A percentile compares a stretch with the other conserved stretches of the same genome.
Conservation (phyloP, 176 grass and related monocot species). For the Oryza glumipatula region DNA sequence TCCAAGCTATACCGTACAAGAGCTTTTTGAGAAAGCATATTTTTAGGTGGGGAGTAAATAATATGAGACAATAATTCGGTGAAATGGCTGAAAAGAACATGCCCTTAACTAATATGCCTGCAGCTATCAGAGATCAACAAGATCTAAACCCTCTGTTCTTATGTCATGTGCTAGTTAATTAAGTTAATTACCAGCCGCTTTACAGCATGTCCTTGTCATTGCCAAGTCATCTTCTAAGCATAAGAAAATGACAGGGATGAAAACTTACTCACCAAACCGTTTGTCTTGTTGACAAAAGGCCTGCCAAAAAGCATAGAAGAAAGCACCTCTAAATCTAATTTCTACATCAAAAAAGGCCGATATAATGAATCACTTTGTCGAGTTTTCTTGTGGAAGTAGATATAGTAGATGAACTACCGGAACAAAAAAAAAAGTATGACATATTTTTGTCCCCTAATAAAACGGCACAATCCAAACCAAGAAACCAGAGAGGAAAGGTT, state of each 20-base stretch:
- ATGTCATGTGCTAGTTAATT: neutral
- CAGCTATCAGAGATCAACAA: neutral
- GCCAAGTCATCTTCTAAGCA: conserved; percentile 10
- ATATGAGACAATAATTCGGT: no score
- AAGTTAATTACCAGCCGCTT: neutral
- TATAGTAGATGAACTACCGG: conserved; percentile 42
- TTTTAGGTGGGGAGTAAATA: no score
- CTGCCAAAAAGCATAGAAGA: neutral
- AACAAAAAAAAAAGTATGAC: neutral
- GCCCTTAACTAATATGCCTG: no score
- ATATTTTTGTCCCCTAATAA: conserved; percentile 6
- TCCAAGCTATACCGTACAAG: no score
- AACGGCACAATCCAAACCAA: conserved; percentile 26
- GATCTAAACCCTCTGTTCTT: neutral
- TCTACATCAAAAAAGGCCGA: neutral
- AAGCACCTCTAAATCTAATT: neutral
- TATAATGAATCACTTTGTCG: conserved; percentile 11
- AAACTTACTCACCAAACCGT: neutral
- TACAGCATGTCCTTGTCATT: neutral
- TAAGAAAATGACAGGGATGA: neutral
- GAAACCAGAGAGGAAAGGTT: neutral
- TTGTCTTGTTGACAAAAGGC: conserved; percentile 24
- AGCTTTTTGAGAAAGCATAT: no score
- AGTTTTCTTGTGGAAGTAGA: conserved; percentile 36
- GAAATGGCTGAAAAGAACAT: no score